Evolutionary conservation across 805 yeast genomes (phyloP), one percentile per base, ranked within the genome.

Genomic region (Ogataea allantospora): DNA sequence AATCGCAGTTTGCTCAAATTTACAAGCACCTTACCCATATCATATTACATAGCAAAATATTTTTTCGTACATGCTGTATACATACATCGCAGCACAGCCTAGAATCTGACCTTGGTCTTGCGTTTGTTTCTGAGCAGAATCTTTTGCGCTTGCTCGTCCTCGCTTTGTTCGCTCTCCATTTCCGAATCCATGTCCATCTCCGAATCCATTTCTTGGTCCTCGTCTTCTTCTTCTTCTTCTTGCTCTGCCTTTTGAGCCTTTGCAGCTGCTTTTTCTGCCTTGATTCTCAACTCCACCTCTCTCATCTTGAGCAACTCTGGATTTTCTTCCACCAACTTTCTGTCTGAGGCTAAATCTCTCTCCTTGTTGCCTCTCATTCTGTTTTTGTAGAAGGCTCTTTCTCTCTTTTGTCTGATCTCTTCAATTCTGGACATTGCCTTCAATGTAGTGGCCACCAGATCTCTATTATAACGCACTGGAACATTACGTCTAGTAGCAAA

Each of bases 291-390:
- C 70, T 89, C 97, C 41, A 89, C 96, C 25, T 88, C 97, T 73
- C 97, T 85, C 76, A 88, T 79, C 65, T 78, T 84, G 68, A 93
- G 75, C 61, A 91, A 71, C 61, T 85, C 95, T 52, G 96, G 96
- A 69, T 93, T 78, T 41, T 77, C 70, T 60, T 82, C 96, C 33
- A 93, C 93, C 60, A 93, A 74, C 67, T 87, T 87, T 69, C 80
- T 80, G 68, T 93, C 99, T 41, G 83, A 72, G 38, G 80, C 87
- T 58, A 88, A 73, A 64, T 85, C 84, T 64, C 80, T 78, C 53
- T 85, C 96, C 67, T 81, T 85, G 71, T 93, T 93, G 48, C 96
- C 97, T 67, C 85, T 87, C 99, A 93, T 93, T 80, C 99, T 85
- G 72, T 89, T 88, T 88, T 89, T 91, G 74, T 87, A 93, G 88